Evolutionary conservation across 2,329 filamentous ascomycete genomes (phyloP).

Genomic region (Colletotrichum costaricense): DNA sequence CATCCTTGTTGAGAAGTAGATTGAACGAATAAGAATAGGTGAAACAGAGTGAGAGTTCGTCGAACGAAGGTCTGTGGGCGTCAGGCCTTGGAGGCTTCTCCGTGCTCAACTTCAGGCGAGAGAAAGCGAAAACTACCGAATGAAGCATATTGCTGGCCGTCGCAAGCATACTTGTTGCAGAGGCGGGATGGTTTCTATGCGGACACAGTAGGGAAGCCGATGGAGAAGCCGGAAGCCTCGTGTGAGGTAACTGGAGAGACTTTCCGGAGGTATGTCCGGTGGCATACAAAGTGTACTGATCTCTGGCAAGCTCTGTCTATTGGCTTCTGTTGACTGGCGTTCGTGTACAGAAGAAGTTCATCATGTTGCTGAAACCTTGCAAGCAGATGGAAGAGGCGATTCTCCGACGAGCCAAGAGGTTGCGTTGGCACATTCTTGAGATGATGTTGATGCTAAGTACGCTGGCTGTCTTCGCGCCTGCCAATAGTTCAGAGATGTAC

Average conservation of each 20-base stretch:
- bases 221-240: neutral
- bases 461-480: neutral
- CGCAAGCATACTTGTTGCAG: conserved; percentile 23
- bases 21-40: conserved; percentile 15
- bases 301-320: neutral
- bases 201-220: neutral
- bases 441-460: neutral
- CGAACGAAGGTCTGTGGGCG: conserved; percentile 22
- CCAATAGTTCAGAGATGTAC: neutral
- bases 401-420: neutral
- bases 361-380: neutral
- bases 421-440: neutral
- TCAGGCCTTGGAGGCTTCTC: conserved; percentile 26
- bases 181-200: conserved; percentile 21
- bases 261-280: neutral
- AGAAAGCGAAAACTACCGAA: neutral
- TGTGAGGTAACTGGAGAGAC: neutral
- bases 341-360: neutral
- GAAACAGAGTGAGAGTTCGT: conserved; percentile 32
- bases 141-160: conserved; percentile 11
- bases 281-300: neutral
- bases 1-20: conserved; percentile 7
- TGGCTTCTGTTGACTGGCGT: neutral
- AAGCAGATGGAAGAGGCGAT: neutral
- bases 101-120: conserved; percentile 24